Evolutionary conservation across 2,329 filamentous ascomycete genomes (phyloP).

Genomic region (Arthrobotrys sphaeroides): DNA sequence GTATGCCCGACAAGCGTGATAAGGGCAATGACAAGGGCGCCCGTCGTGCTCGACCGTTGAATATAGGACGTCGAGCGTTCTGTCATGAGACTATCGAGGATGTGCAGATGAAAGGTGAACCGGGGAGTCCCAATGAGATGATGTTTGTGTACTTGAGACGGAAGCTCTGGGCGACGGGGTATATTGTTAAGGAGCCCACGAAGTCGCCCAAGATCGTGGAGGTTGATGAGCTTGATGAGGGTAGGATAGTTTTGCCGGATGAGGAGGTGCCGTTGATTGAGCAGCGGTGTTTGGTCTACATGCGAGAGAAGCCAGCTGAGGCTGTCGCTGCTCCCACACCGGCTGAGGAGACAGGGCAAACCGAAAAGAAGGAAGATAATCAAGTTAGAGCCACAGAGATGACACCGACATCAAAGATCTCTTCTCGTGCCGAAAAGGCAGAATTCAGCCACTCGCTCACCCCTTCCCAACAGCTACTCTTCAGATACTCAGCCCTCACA

Average conservation of each 20-base stretch:
- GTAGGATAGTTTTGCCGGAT: conserved; percentile 59
- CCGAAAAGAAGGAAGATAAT: conserved; percentile 6
- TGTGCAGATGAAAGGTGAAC: conserved; percentile 60
- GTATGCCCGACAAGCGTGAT: conserved; percentile 56
- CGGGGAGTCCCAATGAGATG: conserved; percentile 49
- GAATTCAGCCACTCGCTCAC: conserved; percentile 70
- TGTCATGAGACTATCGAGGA: conserved; percentile 66
- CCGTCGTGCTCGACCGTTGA: conserved; percentile 60
- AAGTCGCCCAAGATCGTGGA: conserved; percentile 55
- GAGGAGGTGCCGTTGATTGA: conserved; percentile 65
- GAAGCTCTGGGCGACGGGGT: conserved; percentile 42
- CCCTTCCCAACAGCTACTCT: conserved; percentile 77
- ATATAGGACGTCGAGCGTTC: conserved; percentile 60
- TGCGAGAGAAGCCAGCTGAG: conserved; percentile 64
- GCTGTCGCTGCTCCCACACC: neutral
- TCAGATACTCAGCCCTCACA: conserved; percentile 88
- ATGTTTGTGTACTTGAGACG: conserved; percentile 51
- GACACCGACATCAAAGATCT: neutral
- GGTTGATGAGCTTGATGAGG: conserved; percentile 60
- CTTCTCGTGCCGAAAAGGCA: conserved; percentile 60
- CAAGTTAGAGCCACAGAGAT: conserved; percentile 29
- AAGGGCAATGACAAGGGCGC: conserved; percentile 61
- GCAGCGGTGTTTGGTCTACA: conserved; percentile 71
- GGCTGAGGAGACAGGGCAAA: conserved; percentile 55
- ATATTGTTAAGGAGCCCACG: conserved; percentile 57